phyloP scores from a whole-genome alignment of 169 alveolate species.

The Eimeria acervulina region DNA sequence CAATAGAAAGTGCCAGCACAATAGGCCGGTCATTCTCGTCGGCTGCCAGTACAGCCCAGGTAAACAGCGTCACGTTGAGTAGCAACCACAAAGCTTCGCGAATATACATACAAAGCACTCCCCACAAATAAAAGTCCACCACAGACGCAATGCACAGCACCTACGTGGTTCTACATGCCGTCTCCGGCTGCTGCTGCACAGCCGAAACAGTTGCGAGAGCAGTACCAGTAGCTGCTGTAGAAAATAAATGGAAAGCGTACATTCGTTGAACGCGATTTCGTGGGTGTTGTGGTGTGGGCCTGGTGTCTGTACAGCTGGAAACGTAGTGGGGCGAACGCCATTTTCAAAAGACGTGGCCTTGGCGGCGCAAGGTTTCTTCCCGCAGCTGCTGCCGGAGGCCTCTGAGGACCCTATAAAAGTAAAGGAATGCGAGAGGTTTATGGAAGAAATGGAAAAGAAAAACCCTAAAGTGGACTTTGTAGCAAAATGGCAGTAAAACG shows the following conservation, averaged over 20 bases:
- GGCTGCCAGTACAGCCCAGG: slow-evolving; percentile 80
- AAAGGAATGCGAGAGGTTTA: slow-evolving; percentile 2
- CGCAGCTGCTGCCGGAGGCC: slow-evolving; percentile 53
- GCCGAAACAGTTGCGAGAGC: background rate
- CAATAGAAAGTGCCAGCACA: background rate
- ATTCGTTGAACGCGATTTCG: background rate
- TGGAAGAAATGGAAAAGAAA: background rate
- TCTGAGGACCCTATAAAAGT: background rate
- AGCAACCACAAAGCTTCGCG: background rate
- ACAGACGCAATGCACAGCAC: background rate
- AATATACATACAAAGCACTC: background rate
- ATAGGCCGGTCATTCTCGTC: slow-evolving; percentile 25
- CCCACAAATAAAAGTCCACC: too few relatives aligned
- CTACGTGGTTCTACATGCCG: background rate
- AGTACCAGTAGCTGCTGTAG: background rate
- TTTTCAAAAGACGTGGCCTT: background rate
- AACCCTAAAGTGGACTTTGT: background rate
- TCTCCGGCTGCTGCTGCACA: background rate
- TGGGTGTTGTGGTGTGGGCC: background rate
- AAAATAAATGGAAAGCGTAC: background rate
- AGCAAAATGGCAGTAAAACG: background rate
- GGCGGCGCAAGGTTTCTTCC: background rate
- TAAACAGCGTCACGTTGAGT: background rate
- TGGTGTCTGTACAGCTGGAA: slow-evolving; percentile 1
- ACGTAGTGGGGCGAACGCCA: slow-evolving; percentile 28